Conservation (phyloP, 1,139 yeast species). For the Saccharomyces hybrid region DNA sequence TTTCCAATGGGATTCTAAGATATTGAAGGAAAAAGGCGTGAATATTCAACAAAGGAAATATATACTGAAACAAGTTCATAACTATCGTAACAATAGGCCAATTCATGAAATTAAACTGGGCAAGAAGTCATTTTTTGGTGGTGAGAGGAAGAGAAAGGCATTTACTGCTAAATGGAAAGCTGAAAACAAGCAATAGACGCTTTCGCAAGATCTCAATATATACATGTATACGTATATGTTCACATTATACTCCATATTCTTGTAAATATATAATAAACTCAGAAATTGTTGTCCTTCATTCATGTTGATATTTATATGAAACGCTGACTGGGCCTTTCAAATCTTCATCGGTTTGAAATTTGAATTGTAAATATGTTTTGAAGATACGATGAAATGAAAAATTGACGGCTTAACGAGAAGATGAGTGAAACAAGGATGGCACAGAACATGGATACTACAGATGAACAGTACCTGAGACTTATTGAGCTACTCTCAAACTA, state of each 20-base stretch:
- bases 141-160: constrained; percentile 74
- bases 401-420: not conserved
- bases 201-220: not conserved
- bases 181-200: constrained; percentile 41
- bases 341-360: not conserved
- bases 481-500: constrained; percentile 19
- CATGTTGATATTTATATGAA: not conserved
- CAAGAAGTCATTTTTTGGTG: constrained; percentile 71
- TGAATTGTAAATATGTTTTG: not conserved
- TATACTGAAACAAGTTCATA: constrained; percentile 39
- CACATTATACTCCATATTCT: not conserved
- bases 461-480: constrained; percentile 7
- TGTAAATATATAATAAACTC: constrained; percentile 1
- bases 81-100: constrained; percentile 49
- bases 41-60: constrained; percentile 67
- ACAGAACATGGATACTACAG: not conserved
- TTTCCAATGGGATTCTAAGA: constrained; percentile 46
- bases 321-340: not conserved
- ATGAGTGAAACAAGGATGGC: constrained; percentile 1
- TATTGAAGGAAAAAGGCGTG: constrained; percentile 72
- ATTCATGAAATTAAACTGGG: constrained; percentile 57
- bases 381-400: not conserved
- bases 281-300: not conserved
- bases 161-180: constrained; percentile 63
- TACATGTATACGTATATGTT: not conserved